Evolutionary conservation across 352 stramenopile species (phyloP), one percentile per base, ranked within the genome.

Genomic region (Pythium pectinolyticum): DNA sequence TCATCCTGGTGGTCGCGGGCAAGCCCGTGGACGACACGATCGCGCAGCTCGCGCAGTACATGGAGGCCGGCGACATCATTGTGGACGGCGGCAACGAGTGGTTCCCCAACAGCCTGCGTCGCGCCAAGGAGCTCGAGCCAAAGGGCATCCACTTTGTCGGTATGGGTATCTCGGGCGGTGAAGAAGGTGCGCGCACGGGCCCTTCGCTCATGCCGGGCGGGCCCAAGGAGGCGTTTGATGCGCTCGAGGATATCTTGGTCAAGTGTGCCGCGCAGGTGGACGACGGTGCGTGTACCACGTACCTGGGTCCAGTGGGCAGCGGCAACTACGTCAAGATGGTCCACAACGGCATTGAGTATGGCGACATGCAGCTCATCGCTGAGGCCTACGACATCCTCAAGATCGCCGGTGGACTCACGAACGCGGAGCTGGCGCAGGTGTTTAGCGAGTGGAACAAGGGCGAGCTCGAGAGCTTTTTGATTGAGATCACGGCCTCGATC

Each of bases 241-340:
- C 96, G 27, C 84, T 99, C 50, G 92, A 98, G 78, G 92, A 94
- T 9, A 99, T 99, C 67, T 81, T 99, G 58, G 94, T 88, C 56
- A 99, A 99, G 78, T 98, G 96, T 70, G 96, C 97, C 2, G 97
- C 97, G 6, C 91, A 98, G 75, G 95, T 98, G 22, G 84, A 95
- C 61, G 89, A 96, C 61, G 93, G 93, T 24, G 80, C 97, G 22
- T 99, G 97, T 76, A 98, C 96, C 22, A 98, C 94, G 47, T 99
- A 99, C 80, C 77, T 99, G 49, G 97, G 97, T 35, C 89, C 88
- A 19, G 90, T 97, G 35, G 97, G 97, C 66, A 89, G 89, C 31
- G 97, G 97, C 58, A 99, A 99, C 84, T 99, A 99, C 80, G 97
- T 99, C 52, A 99, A 99, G 86, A 99, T 99, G 97, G 96, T 99